Percentiles rank a stretch among this genome's conserved stretches.
phyloP scores from a whole-genome alignment of 768 basidiomycete species.

The Suillus paluster region DNA sequence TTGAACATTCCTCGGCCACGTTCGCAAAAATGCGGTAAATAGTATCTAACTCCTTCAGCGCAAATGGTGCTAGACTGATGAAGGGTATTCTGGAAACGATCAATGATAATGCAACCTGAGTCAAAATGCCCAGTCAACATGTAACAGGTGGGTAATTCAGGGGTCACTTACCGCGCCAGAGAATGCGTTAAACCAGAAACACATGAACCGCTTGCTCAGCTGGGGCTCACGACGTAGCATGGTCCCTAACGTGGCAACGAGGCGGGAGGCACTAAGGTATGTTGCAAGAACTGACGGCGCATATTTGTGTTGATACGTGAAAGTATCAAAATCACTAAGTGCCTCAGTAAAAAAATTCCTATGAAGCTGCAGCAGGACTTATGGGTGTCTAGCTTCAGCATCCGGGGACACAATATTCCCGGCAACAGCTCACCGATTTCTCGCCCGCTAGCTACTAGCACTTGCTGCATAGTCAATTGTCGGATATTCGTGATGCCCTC shows the following conservation, averaged over 20 bases:
- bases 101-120: slow-evolving; percentile 65
- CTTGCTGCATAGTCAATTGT: slow-evolving; percentile 67
- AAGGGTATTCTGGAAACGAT: slow-evolving; percentile 66
- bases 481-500: slow-evolving; percentile 46
- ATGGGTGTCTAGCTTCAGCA: slow-evolving; percentile 12
- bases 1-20: slow-evolving; percentile 61
- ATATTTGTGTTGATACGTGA: slow-evolving; percentile 62
- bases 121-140: slow-evolving; percentile 3
- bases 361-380: slow-evolving; percentile 71
- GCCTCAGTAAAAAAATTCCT: slow-evolving; percentile 70
- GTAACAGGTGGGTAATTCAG: neutral
- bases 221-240: slow-evolving; percentile 63
- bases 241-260: slow-evolving; percentile 60
- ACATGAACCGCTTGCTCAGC: slow-evolving; percentile 65
- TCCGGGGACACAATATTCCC: slow-evolving; percentile 18
- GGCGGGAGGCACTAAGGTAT: slow-evolving; percentile 59
- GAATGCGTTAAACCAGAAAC: slow-evolving; percentile 78
- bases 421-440: slow-evolving; percentile 55
- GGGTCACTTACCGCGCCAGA: slow-evolving; percentile 63
- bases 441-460: slow-evolving; percentile 59
- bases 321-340: slow-evolving; percentile 54
- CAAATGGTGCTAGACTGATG: slow-evolving; percentile 59
- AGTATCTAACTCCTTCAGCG: slow-evolving; percentile 62
- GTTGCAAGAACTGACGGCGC: slow-evolving; percentile 76
- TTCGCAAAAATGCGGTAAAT: slow-evolving; percentile 60